Conservation (phyloP, 257 asterid genomes). For the Mitragyna speciosa region DNA sequence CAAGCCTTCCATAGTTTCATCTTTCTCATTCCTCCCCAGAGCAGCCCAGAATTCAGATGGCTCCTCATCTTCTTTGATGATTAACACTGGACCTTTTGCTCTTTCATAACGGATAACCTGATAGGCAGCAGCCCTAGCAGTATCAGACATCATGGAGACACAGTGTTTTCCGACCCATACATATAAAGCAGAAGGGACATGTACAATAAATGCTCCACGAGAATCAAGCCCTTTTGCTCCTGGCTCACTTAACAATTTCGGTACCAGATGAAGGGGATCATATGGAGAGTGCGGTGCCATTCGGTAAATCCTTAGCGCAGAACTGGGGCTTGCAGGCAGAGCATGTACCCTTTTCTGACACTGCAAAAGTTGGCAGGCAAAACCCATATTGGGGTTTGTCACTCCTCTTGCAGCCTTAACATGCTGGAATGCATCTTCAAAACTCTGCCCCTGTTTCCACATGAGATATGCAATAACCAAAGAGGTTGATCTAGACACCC, state of each 20-base stretch:
- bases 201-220: conserved; percentile 88
- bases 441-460: conserved; percentile 84
- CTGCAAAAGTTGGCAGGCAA: conserved; percentile 71
- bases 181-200: conserved; percentile 68
- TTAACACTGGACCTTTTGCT: conserved; percentile 57
- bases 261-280: conserved; percentile 79
- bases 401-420: conserved; percentile 88
- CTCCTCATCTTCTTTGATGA: conserved; percentile 72
- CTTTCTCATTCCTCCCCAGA: conserved; percentile 33
- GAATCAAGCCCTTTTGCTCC: conserved; percentile 61
- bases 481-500: conserved; percentile 91
- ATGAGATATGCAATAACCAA: conserved; percentile 92
- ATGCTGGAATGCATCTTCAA: conserved; percentile 82
- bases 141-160: conserved; percentile 57
- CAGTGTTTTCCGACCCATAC: conserved; percentile 80
- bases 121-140: conserved; percentile 69
- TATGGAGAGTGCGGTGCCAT: conserved; percentile 94
- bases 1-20: conserved; percentile 21
- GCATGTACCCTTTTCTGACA: conserved; percentile 89
- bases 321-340: conserved; percentile 78
- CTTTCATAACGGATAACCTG: conserved; percentile 80
- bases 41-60: conserved; percentile 75
- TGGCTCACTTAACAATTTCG: conserved; percentile 44
- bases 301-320: conserved; percentile 68
- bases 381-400: conserved; percentile 88